These are phyloP conservation scores for Pilasporangium apinafurcum DNA, from an alignment of 352 stramenopile genomes.

Conservation along the genomic window DNA sequence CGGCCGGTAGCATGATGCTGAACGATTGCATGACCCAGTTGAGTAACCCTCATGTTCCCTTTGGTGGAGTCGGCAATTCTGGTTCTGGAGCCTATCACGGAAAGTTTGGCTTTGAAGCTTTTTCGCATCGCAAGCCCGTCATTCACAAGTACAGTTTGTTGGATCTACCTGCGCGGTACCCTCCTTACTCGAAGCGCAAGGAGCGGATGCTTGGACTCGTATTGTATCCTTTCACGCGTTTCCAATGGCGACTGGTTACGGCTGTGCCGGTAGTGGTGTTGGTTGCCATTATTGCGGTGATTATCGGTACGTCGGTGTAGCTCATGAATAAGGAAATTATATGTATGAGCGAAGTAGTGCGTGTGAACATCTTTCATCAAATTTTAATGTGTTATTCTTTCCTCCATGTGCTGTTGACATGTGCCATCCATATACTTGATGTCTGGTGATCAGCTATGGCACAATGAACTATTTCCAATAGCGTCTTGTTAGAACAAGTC, in stretches of 20 bases:
- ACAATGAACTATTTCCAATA: too few species aligned
- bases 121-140: constrained; percentile 66
- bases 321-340: too few species aligned
- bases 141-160: constrained; percentile 58
- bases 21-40: constrained; percentile 86
- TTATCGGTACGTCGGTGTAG: too few species aligned
- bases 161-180: constrained; percentile 46
- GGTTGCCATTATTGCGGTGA: constrained; percentile 19
- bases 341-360: too few species aligned
- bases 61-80: constrained; percentile 76
- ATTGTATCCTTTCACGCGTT: constrained; percentile 41
- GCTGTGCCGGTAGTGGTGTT: constrained; percentile 14
- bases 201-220: constrained; percentile 28
- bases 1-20: constrained; percentile 46
- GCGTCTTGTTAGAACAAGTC: too few species aligned
- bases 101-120: constrained; percentile 69
- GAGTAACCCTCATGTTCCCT: constrained; percentile 56
- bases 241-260: constrained; percentile 30
- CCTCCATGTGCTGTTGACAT: too few species aligned
- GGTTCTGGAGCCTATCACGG: constrained; percentile 85
- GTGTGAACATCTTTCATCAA: too few species aligned
- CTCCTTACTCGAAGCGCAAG: constrained; percentile 28
- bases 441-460: too few species aligned
- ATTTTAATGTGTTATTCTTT: too few species aligned
- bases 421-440: too few species aligned